Evolutionary conservation across 2,329 filamentous ascomycete species (phyloP), one percentile per base, ranked within the genome.

Genomic region (Clonostachys chloroleuca): DNA sequence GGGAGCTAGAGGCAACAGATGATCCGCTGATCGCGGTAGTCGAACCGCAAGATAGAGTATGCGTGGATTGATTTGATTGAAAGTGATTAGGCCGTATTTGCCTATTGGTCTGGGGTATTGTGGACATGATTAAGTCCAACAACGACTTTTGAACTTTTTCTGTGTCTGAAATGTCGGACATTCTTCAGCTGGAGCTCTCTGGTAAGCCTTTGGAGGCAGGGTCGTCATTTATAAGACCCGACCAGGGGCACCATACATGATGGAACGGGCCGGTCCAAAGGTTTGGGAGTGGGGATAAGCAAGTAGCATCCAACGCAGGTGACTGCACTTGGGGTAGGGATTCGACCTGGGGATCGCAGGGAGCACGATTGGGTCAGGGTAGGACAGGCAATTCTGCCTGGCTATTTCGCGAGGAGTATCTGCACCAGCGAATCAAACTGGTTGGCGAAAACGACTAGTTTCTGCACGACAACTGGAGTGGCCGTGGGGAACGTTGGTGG

Each of bases 1-100:
- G 71, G 13, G 77, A 78, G 57, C 70, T 77, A 47, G 80, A 79
- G 40, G 78, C 72, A 48, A 75, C 67, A 30, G 80, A 78, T 16
- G 79, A 81, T 47, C 72, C 68, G 66, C 77, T 81, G 54, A 79
- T 69, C 50, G 78, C 73, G 35, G 79, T 82, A 37, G 68, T 61
- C 34, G 78, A 75, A 39, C 75, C 59, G 34, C 68, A 67, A 43
- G 60, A 58, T 50, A 70, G 63, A 33, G 63, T 56, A 49, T 67
- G 69, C 42, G 64, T 53, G 42, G 62, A 34, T 33, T 30, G 24
- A 30, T 63, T 67, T 47, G 75, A 77, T 55, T 77, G 74, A 47
- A 78, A 69, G 50, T 69, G 67, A 54, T 66, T 65, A 43, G 74
- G 74, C 59, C 73, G 70, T 48, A 67, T 59, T 49, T 68, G 69